phyloP scores from a whole-genome alignment of 148 eudicot genomes.

The Fallopia convolvulus region DNA sequence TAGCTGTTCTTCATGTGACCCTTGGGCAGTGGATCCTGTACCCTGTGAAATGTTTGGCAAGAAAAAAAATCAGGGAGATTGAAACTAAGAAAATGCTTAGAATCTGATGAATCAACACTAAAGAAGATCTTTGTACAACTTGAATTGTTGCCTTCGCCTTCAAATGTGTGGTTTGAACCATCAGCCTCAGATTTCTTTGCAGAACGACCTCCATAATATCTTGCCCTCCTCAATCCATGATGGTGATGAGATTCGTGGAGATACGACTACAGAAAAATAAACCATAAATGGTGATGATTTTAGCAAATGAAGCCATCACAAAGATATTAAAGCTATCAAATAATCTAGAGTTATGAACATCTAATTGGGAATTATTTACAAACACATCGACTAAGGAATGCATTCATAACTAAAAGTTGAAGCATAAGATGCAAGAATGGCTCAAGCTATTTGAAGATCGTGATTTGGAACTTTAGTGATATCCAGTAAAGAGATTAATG shows the following conservation, averaged over 20 bases:
- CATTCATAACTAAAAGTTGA: too few relatives aligned
- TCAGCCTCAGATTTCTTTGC: constrained; percentile 60
- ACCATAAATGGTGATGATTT: neutral
- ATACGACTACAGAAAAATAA: constrained; percentile 51
- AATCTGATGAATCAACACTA: neutral
- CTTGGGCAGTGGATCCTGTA: constrained; percentile 21
- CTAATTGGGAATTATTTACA: too few relatives aligned
- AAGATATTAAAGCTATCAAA: neutral
- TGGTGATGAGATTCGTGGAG: constrained; percentile 96
- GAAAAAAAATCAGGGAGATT: neutral
- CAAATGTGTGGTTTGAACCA: constrained; percentile 22
- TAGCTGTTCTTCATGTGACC: constrained; percentile 16
- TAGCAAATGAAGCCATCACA: neutral
- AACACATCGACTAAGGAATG: too few relatives aligned
- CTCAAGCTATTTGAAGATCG: too few relatives aligned
- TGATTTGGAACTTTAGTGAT: too few relatives aligned
- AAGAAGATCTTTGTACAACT: constrained; percentile 13
- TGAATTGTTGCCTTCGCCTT: constrained; percentile 26
- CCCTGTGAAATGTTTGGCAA: constrained; percentile 6
- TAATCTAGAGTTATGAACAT: too few relatives aligned
- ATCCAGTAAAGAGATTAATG: too few relatives aligned
- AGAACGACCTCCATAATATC: constrained; percentile 90
- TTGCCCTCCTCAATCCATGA: constrained; percentile 83
- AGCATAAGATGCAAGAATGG: too few relatives aligned
- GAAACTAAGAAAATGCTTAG: neutral